Base-by-base conservation (phyloP, 1,284 basidiomycete species). In the Athelia psychrophila region DNA sequence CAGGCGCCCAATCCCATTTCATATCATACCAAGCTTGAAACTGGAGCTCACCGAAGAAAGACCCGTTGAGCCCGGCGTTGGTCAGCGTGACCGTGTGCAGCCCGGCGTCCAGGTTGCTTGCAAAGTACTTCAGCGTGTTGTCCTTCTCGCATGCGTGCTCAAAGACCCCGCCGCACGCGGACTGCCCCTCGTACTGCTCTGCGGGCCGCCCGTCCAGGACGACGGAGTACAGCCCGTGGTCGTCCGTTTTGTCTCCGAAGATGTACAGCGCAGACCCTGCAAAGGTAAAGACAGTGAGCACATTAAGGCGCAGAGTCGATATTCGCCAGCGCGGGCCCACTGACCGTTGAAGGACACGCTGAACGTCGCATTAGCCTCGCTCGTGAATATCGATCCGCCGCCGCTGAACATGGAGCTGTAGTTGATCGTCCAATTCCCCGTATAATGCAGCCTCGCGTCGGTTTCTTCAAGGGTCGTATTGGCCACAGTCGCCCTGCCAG, bases 241-340 rank as follows among this genome's bases (percentile, higher is more conserved):
- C 71, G 51, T 76, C 74, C 58, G 72, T 73, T 58, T 74, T 75
- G 63, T 76, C 74, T 1, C 74, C 73, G 24, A 75, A 66, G 16
- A 75, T 62, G 50, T 73, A 74, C 22, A 76, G 60, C 1, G 72
- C 69, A n/a, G 71, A 72, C 24, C 69, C 72, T 75, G 53, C 6
- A 51, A 9, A 40, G 18, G 2, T 20, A 20, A 22, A 23, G 44
- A 13, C 24, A 20, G 48, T 19, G 23, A 50, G 19, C 9, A 40
- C 38, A 44, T 19, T 27, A 20, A 15, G 15, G 13, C 27, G 30
- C n/a, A 35, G 10, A 5, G 13, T 3, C 40, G n/a, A 42, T n/a
- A 42, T 40, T 38, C n/a, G 46, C 27, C 48, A 32, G 12, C 5
- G 19, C 32, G 15, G n/a, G 19, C 20, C 44, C 12, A 35, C 63